phyloP scores from a whole-genome alignment of 2,329 filamentous ascomycete genomes.

The Neofusicoccum sp. region DNA sequence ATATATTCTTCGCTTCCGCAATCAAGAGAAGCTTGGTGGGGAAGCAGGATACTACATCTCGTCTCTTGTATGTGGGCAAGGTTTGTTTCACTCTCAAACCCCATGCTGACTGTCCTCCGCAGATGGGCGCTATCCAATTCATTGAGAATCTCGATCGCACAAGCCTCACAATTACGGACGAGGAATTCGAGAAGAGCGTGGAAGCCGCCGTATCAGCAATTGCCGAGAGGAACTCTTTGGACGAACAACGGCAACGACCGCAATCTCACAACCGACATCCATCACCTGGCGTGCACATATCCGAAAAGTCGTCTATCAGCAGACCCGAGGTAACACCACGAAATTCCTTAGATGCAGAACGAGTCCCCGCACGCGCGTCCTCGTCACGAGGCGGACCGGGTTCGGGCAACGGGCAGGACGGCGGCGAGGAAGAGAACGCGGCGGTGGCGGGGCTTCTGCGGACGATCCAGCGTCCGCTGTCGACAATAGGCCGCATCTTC shows the following conservation, averaged over 20 bases:
- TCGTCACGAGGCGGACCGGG: conserved; percentile 36
- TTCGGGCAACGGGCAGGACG: conserved; percentile 23
- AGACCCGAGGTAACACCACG: conserved; percentile 59
- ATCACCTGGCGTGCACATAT: conserved; percentile 46
- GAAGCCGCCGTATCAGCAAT: conserved; percentile 94
- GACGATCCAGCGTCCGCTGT: conserved; percentile 86
- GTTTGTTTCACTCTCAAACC: not conserved
- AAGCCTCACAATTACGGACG: conserved; percentile 86
- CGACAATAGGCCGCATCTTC: conserved; percentile 92
- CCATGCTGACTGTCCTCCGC: conserved; percentile 18
- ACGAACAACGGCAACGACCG: conserved; percentile 28
- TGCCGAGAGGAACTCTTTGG: conserved; percentile 76
- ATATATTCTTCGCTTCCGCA: conserved; percentile 94
- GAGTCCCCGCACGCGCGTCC: conserved; percentile 55
- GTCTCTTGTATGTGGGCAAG: conserved; percentile 63
- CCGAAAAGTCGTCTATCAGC: conserved; percentile 50
- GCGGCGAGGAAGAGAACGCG: conserved; percentile 66
- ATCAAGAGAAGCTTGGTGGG: conserved; percentile 95
- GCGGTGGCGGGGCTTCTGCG: conserved; percentile 82
- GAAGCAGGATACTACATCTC: conserved; percentile 98
- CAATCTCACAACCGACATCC: conserved; percentile 32
- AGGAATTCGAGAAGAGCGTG: conserved; percentile 95
- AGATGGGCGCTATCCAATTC: conserved; percentile 93
- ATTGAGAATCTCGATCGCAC: conserved; percentile 95
- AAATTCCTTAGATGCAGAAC: conserved; percentile 60